A percentile compares a stretch with the other conserved stretches of the same genome.
Evolutionary conservation across 2,329 filamentous ascomycete genomes (phyloP).

Genomic region (Didymellaceae sp.): DNA sequence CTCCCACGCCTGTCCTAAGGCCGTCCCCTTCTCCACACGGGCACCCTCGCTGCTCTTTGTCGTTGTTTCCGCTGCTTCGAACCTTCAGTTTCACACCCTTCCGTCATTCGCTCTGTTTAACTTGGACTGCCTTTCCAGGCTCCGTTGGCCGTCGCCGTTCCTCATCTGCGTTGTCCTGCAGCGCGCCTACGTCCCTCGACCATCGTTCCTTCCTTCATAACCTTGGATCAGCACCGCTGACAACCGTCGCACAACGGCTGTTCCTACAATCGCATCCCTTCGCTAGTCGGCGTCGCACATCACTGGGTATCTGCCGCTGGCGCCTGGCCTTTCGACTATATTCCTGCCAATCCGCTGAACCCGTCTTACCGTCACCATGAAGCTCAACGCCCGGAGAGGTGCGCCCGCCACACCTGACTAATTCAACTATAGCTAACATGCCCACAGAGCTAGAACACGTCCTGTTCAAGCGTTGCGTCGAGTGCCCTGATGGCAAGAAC

Average conservation of each 20-base stretch:
- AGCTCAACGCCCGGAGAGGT: slow-evolving; percentile 19
- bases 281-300: slow-evolving; percentile 10
- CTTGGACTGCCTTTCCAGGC: slow-evolving; percentile 16
- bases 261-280: slow-evolving; percentile 5
- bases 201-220: slow-evolving; percentile 12
- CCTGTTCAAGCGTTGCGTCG: slow-evolving; percentile 64
- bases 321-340: slow-evolving; percentile 6
- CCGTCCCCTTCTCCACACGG: slow-evolving; percentile 14
- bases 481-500: slow-evolving; percentile 56
- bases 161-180: slow-evolving; percentile 11
- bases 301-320: slow-evolving; percentile 8
- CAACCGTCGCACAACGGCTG: slow-evolving; percentile 9
- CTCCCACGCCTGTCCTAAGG: slow-evolving; percentile 15
- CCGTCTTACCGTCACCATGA: slow-evolving; percentile 9
- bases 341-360: slow-evolving; percentile 6
- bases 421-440: slow-evolving; percentile 16
- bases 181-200: slow-evolving; percentile 9
- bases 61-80: slow-evolving; percentile 1
- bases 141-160: slow-evolving; percentile 17
- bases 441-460: slow-evolving; percentile 45
- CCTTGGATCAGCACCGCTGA: slow-evolving; percentile 9
- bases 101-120: slow-evolving; percentile 13
- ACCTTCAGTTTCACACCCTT: background rate
- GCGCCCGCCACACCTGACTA: background rate
- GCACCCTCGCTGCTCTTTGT: slow-evolving; percentile 13